Evolutionary conservation across 352 stramenopile genomes (phyloP).

Genomic region (Aphanomyces cochlioides): DNA sequence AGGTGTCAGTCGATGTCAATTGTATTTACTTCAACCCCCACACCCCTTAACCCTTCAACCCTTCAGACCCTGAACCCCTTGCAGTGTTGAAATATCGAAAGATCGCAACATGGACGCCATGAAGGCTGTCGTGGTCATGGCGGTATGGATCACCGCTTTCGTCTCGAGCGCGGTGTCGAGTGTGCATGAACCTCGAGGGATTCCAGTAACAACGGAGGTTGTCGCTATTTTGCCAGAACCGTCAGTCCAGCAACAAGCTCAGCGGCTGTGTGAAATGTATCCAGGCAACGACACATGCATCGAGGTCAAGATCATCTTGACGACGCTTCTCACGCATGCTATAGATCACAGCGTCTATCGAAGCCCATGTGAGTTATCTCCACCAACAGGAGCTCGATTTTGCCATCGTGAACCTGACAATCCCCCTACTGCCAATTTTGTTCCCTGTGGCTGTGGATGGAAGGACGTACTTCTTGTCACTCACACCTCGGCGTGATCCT

Average conservation of each 20-base stretch:
- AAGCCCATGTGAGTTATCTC: not conserved
- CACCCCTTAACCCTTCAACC: too few species aligned
- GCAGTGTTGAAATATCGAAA: too few species aligned
- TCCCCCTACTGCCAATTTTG: not conserved
- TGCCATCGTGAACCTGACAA: slow-evolving; percentile 13
- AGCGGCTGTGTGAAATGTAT: not conserved
- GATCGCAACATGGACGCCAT: too few species aligned
- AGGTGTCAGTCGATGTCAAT: too few species aligned
- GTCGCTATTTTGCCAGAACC: too few species aligned
- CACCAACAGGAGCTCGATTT: not conserved
- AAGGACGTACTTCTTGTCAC: not conserved
- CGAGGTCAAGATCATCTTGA: not conserved
- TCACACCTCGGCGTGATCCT: not conserved
- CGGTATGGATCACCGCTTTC: too few species aligned
- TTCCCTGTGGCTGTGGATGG: not conserved
- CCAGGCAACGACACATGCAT: not conserved
- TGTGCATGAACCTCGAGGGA: too few species aligned
- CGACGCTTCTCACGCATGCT: not conserved
- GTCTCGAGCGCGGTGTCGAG: too few species aligned
- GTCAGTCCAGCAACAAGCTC: not conserved
- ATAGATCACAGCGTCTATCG: slow-evolving; percentile 4
- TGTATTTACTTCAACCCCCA: too few species aligned
- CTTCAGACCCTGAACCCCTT: too few species aligned
- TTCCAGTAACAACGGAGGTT: too few species aligned
- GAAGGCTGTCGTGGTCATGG: too few species aligned